Percentiles rank a stretch among this genome's conserved stretches.
Conservation (phyloP, 1,139 yeast species). For the Suhomyces bribrorum region DNA sequence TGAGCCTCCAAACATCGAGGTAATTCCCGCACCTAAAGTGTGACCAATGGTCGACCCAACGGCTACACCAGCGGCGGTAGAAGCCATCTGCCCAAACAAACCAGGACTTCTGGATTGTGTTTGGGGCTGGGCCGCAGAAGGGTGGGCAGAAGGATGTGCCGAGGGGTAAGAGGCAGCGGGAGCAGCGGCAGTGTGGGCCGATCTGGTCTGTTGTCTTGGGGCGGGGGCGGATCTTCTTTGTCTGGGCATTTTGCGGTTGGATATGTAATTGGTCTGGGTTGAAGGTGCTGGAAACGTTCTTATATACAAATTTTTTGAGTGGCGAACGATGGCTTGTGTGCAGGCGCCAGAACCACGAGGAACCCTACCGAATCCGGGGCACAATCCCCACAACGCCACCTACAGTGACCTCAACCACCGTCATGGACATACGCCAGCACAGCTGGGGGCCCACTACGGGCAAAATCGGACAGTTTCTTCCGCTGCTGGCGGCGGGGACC, state of each 20-base stretch:
- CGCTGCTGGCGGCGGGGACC: too few species aligned
- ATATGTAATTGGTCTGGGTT: not conserved
- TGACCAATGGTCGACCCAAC: slow-evolving; percentile 98
- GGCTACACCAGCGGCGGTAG: slow-evolving; percentile 99
- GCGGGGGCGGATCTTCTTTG: slow-evolving; percentile 67
- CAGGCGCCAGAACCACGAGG: not conserved
- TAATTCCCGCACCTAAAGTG: slow-evolving; percentile 91
- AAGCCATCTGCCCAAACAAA: slow-evolving; percentile 93
- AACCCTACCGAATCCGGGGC: not conserved
- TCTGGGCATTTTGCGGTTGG: slow-evolving; percentile 50
- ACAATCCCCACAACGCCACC: too few species aligned
- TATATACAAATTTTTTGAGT: slow-evolving; percentile 12
- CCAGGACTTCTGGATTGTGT: slow-evolving; percentile 67
- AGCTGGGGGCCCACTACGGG: too few species aligned
- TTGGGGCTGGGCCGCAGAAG: slow-evolving; percentile 35
- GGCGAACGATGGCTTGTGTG: slow-evolving; percentile 8
- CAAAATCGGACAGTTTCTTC: too few species aligned
- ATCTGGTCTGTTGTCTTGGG: slow-evolving; percentile 64
- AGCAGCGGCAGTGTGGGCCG: slow-evolving; percentile 76
- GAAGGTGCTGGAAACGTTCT: not conserved
- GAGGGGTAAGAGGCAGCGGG: slow-evolving; percentile 38
- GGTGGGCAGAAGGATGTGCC: slow-evolving; percentile 20
- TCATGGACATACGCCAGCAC: too few species aligned
- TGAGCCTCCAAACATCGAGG: slow-evolving; percentile 87
- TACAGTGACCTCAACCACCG: too few species aligned